Percentiles rank a stretch among this genome's conserved stretches.
These are phyloP conservation scores for Monosporascus cannonballus DNA, from an alignment of 2,329 filamentous ascomycete species.

Conservation along the genomic window DNA sequence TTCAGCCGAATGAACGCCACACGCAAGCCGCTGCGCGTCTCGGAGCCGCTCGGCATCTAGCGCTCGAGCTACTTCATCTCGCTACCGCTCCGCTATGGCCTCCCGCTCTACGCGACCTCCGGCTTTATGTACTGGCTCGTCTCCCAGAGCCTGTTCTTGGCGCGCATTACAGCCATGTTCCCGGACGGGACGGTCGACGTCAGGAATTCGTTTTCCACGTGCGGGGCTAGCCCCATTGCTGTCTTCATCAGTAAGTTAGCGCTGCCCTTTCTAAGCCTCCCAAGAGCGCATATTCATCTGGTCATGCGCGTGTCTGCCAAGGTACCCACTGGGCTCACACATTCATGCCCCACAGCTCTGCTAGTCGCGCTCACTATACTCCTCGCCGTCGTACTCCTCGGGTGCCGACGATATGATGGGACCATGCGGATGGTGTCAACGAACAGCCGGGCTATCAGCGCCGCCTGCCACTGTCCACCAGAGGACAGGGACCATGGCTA, in stretches of 20 bases:
- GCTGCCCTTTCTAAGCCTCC: not conserved
- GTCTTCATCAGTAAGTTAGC: slow-evolving; percentile 16
- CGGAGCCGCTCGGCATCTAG: slow-evolving; percentile 32
- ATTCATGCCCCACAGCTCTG: slow-evolving; percentile 5
- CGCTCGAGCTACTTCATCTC: slow-evolving; percentile 37
- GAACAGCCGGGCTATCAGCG: slow-evolving; percentile 25
- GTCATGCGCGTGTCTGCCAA: not conserved
- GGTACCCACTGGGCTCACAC: not conserved
- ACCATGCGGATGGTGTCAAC: slow-evolving; percentile 27
- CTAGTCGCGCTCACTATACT: slow-evolving; percentile 8
- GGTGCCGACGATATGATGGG: slow-evolving; percentile 22
- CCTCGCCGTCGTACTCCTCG: slow-evolving; percentile 11
- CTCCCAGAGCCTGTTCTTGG: slow-evolving; percentile 40
- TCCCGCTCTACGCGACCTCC: slow-evolving; percentile 30
- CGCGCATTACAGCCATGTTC: slow-evolving; percentile 25
- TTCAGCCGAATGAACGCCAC: slow-evolving; percentile 32
- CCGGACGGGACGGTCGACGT: slow-evolving; percentile 16
- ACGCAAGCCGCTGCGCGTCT: slow-evolving; percentile 36
- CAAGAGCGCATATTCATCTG: not conserved
- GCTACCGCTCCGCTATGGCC: slow-evolving; percentile 37
- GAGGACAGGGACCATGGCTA: slow-evolving; percentile 18
- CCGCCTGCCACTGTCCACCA: slow-evolving; percentile 19
- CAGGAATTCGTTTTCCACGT: slow-evolving; percentile 23
- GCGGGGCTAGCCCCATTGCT: slow-evolving; percentile 24
- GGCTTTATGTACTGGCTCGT: slow-evolving; percentile 41